Evolutionary conservation across 257 asterid species (phyloP), one percentile per base, ranked within the genome.

Genomic region (Paraleonurus japonicus): DNA sequence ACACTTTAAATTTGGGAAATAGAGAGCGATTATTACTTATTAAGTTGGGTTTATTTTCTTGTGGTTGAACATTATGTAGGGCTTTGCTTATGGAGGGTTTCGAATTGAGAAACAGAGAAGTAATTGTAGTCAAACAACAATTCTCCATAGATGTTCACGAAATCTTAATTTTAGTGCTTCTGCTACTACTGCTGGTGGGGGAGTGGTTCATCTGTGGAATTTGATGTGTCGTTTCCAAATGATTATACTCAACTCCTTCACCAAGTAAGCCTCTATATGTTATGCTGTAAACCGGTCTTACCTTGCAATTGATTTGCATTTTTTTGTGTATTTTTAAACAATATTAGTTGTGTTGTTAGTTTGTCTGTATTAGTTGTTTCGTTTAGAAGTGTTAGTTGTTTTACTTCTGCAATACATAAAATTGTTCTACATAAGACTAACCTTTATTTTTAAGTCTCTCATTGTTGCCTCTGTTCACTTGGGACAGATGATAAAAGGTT

Each of bases 161-260:
- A 75, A 69, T 72, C 35, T 43, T 35, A 79, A 53, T 30, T 71
- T 79, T 35, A 78, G 75, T 66, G 83, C 84, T 58, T 78, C 86
- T 59, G 79, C 81, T 66, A 79, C 81, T 67, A 78, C 77, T 68
- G 76, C 35, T 30, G 75, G 83, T 41, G 50, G 22, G 79, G 68
- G 47, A 76, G 73, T 26, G 82, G 80, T 71, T 73, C 79, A 5
- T 78, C 91, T 19, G 65, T 74, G 47, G 86, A 86, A 23, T 78
- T 77, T 45, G 89, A 88, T 70, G 85, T 85, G 59, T 70, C 79
- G 20, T 92, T 90, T 79, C 97, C 98, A 8, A 81, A 57, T 65
- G 97, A 92, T 80, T 92, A 92, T 66, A 65, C 81, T 59, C 81
- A 90, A 74, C 91, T 92, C 51, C 93, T 92, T 75, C 54, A 61